Base-by-base conservation (phyloP, 805 yeast species). In the Zygosaccharomyces pseudorouxii region DNA sequence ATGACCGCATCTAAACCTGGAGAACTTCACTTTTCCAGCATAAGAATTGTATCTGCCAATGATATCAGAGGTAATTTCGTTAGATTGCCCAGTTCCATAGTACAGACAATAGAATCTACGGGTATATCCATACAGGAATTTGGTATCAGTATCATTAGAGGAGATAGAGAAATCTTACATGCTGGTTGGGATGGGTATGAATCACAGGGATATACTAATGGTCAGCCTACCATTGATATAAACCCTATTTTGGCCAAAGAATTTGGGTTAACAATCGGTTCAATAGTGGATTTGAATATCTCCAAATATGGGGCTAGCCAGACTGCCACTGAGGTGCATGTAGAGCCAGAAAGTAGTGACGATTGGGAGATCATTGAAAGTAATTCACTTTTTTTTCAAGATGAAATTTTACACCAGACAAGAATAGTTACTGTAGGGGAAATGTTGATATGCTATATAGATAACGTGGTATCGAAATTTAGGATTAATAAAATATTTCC, bases 341-440 rank as follows among this genome's bases (percentile, higher is more conserved):
- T 92, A 38, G 96, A 87, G 58, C 98, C 98, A 0, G 67, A 77
- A 16, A 75, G 87, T 0, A 65, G 82, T 1, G 75, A 84, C 4
- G 99, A 92, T 62, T 92, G 97, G 97, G 97, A 90, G 55, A 70
- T 87, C 23, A 86, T 89, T 2, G 96, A 90, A 60, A 66, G 85
- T 2, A 86, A 92, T 64, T 92, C 96, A 2, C 80, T 77, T 25
- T 78, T 75, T 37, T 75, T 92, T 22, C 97, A 92, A 61, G 79
- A 81, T 40, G 78, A 79, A 53, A 74, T 90, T 56, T 69, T 92
- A 30, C 79, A 82, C 47, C 97, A 92, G 62, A 81, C 95, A 0
- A 72, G 97, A 50, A 84, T 90, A 43, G 85, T 89, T 0, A 71
- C 81, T 0, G 43, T 75, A 16, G 71, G 74, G 40, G 89, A 83